These are phyloP conservation scores for Lagerstroemia fauriei DNA, from an alignment of 441 rosid genomes.

Conservation along the genomic window DNA sequence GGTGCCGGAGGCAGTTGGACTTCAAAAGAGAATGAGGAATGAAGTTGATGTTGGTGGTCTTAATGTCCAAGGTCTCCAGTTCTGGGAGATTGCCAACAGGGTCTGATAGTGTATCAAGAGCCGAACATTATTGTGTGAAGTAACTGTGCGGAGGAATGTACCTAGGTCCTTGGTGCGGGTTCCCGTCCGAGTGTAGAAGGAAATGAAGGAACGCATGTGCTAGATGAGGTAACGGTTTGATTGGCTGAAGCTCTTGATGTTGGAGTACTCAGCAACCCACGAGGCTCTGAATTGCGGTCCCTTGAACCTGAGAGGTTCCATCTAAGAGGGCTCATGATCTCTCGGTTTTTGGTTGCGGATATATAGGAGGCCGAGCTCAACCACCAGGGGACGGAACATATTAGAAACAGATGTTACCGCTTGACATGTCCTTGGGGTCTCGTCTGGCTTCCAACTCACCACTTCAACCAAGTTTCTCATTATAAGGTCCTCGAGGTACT, in stretches of 20 bases:
- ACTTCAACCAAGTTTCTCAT: slow-evolving; percentile 11
- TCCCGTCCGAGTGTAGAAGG: not conserved
- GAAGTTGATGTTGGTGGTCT: not conserved
- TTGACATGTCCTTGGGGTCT: not conserved
- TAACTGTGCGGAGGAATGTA: not conserved
- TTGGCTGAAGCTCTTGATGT: not conserved
- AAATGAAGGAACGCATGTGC: not conserved
- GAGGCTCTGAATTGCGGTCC: not conserved
- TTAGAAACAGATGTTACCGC: not conserved
- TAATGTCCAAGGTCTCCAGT: slow-evolving; percentile 7
- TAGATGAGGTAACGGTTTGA: not conserved
- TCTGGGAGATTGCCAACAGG: not conserved
- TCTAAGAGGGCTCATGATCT: not conserved
- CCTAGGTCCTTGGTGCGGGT: slow-evolving; percentile 8
- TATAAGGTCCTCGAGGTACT: slow-evolving; percentile 1
- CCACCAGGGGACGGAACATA: not conserved
- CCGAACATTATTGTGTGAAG: not conserved
- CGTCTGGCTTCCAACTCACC: not conserved
- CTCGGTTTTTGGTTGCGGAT: not conserved
- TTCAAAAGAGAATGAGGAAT: not conserved
- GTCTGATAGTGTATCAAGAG: not conserved
- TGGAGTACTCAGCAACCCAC: not conserved
- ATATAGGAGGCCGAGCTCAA: not conserved
- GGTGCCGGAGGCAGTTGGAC: slow-evolving; percentile 10
- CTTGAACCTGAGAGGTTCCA: not conserved